Conservation (phyloP, 192 early-diverging fungal genomes). For the Backusella westeae region DNA sequence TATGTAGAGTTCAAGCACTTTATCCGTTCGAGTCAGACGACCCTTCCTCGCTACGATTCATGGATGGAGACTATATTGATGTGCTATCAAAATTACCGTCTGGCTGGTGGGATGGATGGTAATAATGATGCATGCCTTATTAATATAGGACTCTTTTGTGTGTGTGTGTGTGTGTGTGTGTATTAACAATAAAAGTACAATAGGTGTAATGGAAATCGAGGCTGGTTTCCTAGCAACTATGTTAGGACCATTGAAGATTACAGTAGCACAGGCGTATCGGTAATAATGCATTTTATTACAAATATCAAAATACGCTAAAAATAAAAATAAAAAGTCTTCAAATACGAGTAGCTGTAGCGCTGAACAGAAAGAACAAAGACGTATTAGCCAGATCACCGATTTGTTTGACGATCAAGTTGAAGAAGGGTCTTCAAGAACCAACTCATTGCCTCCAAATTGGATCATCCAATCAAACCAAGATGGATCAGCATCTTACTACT, state of each 20-base stretch:
- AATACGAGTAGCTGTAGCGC: background rate
- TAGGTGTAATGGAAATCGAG: conserved; percentile 67
- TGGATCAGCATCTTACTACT: conserved; percentile 31
- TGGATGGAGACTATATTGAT: conserved; percentile 84
- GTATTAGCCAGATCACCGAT: background rate
- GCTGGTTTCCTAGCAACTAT: conserved; percentile 92
- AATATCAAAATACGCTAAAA: background rate
- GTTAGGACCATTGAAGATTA: conserved; percentile 55
- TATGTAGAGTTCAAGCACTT: conserved; percentile 63
- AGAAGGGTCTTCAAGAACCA: background rate
- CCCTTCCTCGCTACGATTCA: conserved; percentile 76
- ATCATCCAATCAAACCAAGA: conserved; percentile 23
- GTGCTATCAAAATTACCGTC: conserved; percentile 86
- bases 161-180: too few species aligned
- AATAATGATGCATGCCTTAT: background rate
- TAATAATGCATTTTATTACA: background rate
- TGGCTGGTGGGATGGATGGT: conserved; percentile 97
- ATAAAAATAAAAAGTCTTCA: background rate
- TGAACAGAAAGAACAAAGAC: background rate
- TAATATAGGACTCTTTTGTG: background rate
- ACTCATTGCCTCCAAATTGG: conserved; percentile 13
- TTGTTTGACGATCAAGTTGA: background rate
- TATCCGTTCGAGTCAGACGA: conserved; percentile 86
- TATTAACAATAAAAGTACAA: background rate
- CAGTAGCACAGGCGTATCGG: background rate